A percentile compares a stretch with the other conserved stretches of the same genome.
phyloP scores from a whole-genome alignment of 257 asterid genomes.

The Capsicum baccatum region DNA sequence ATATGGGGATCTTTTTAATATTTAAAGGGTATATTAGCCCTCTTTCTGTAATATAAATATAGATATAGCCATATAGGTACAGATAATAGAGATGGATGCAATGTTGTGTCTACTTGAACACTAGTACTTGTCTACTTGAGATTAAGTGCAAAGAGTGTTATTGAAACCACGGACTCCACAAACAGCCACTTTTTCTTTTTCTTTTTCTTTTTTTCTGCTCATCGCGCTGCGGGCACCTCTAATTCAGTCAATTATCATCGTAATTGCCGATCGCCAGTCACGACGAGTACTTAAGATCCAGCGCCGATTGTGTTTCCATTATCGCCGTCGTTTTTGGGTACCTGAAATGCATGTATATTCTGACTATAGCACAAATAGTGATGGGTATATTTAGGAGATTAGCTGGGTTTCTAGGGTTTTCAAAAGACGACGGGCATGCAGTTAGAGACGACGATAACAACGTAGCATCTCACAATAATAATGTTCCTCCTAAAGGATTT shows the following conservation, averaged over 20 bases:
- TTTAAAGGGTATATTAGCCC: too few species aligned
- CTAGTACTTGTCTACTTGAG: too few species aligned
- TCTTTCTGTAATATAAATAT: too few species aligned
- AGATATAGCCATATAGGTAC: too few species aligned
- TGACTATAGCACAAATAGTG: background rate
- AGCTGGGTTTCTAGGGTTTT: conserved; percentile 29
- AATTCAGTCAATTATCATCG: background rate
- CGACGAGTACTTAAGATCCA: background rate
- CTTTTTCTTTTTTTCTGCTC: background rate
- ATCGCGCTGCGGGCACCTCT: background rate
- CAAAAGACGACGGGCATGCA: conserved; percentile 21
- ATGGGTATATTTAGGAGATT: conserved; percentile 27
- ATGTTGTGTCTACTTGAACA: too few species aligned
- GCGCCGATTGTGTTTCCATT: background rate
- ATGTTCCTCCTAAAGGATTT: conserved; percentile 17
- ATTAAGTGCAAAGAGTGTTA: too few species aligned
- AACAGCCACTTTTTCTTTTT: too few species aligned
- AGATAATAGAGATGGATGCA: too few species aligned
- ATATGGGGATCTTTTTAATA: too few species aligned
- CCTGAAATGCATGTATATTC: background rate
- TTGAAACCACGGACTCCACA: too few species aligned
- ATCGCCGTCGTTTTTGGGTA: background rate
- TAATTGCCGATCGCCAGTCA: conserved; percentile 2
- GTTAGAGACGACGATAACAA: background rate
- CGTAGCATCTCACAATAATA: background rate